These are phyloP conservation scores for Bryoerythrophyllum caledonicum DNA, from an alignment of 225 moss, liverwort and hornwort genomes.

Conservation along the genomic window DNA sequence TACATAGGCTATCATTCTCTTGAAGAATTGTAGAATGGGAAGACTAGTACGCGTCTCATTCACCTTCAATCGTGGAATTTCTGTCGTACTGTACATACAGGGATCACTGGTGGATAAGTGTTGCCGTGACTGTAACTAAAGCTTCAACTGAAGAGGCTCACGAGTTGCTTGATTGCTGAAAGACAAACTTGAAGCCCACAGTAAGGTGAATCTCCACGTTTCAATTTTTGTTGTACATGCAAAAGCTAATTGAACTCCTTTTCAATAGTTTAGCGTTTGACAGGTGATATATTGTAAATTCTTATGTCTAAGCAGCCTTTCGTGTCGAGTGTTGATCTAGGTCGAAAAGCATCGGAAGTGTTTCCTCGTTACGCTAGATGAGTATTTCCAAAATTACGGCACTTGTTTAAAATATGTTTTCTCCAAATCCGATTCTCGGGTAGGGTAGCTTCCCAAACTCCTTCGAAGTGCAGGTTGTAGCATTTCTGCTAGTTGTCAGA, in stretches of 20 bases:
- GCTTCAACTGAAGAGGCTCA: slow-evolving; percentile 58
- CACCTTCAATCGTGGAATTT: neutral
- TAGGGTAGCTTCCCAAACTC: no score
- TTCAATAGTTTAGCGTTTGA: slow-evolving; percentile 6
- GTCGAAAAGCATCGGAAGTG: no score
- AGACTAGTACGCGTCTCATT: neutral
- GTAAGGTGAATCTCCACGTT: slow-evolving; percentile 40
- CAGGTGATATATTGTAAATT: neutral
- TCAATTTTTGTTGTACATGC: no score
- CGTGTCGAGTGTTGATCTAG: no score
- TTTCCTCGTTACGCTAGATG: no score
- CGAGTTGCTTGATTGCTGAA: slow-evolving; percentile 52
- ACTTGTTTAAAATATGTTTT: no score
- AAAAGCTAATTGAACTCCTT: neutral
- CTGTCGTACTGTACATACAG: slow-evolving; percentile 24
- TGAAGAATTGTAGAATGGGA: neutral
- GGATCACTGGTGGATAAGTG: slow-evolving; percentile 45
- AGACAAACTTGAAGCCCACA: slow-evolving; percentile 57
- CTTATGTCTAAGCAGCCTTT: neutral
- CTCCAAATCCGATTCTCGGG: no score
- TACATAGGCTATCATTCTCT: neutral
- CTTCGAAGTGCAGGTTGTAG: no score
- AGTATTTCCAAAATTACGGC: no score
- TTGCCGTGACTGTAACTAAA: slow-evolving; percentile 36
- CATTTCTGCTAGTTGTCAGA: no score